Evolutionary conservation across 2,329 filamentous ascomycete genomes (phyloP), one percentile per base, ranked within the genome.

Genomic region (Beauveria sp.): DNA sequence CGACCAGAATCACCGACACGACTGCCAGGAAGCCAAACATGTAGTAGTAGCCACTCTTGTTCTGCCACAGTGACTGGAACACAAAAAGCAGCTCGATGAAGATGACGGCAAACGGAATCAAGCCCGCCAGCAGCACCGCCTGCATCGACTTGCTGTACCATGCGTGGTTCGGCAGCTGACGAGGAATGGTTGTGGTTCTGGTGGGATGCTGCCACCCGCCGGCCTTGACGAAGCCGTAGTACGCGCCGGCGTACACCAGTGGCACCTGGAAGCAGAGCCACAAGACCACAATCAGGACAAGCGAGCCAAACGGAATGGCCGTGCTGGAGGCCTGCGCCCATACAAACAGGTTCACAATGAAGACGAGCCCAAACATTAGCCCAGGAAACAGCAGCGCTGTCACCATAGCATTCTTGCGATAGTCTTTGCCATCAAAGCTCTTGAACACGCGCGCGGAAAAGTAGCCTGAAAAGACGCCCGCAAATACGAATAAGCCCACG

Each of bases 11-110:
- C 12, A 84, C 77, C 26, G 81, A 86, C 10, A 95, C 88, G 18
- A 91, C 85, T 8, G 87, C 86, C 65, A 95, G 75, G 77, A 93
- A 96, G 12, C 91, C 91, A 71, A 95, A 96, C 24, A 96, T 87
- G 73, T 96, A 96, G 75, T 96, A 96, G 74, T 93, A 96, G 7
- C 90, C 90, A 69, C 86, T 91, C 78, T 96, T 96, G 74, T 96
- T 91, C 72, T 93, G 88, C 89, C 91, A 95, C 40, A 96, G 74
- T 54, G 88, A 92, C 75, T 91, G 90, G 75, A 96, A 95, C 55
- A 95, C 87, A 71, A 93, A 95, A 47, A 93, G 80, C 16, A 96
- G 81, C 75, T 96, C 91, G 69, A 96, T 91, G 73, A 93, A 95
- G 67, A 96, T 87, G 61, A 96, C 90, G 2, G 89, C 89, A 70